A percentile compares a stretch with the other conserved stretches of the same genome.
These are phyloP conservation scores for Chlorella sp. DNA, from an alignment of 139 green algal species.

Conservation along the genomic window DNA sequence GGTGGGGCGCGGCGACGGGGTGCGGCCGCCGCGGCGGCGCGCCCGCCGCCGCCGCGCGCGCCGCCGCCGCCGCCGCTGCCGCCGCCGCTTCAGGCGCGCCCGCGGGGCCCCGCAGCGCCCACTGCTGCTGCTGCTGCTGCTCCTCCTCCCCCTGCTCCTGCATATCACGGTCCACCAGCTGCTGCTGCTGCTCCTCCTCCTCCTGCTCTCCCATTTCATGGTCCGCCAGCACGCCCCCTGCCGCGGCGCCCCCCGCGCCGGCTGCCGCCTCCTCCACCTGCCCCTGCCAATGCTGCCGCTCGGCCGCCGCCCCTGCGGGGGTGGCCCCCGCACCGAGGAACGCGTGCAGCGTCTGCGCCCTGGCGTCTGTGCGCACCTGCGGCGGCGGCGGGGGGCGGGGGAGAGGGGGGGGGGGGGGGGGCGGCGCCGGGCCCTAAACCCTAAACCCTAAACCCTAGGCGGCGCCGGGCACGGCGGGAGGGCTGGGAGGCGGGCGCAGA, in stretches of 20 bases:
- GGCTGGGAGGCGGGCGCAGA: too few relatives aligned
- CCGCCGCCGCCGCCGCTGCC: slow-evolving; percentile 2
- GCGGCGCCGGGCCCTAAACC: too few relatives aligned
- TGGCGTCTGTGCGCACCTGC: slow-evolving; percentile 55
- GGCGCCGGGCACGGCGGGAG: too few relatives aligned
- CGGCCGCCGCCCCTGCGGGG: background rate
- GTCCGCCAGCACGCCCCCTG: too few relatives aligned
- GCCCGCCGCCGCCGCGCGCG: background rate
- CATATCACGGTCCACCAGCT: background rate
- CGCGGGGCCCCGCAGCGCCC: background rate
- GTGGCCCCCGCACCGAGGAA: slow-evolving; percentile 51
- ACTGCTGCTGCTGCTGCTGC: background rate
- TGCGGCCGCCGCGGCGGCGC: background rate
- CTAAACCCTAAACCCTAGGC: too few relatives aligned
- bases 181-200: slow-evolving; percentile 2
- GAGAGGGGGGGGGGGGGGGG: too few relatives aligned
- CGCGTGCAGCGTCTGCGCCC: slow-evolving; percentile 63
- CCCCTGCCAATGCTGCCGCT: slow-evolving; percentile 7
- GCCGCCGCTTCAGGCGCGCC: background rate
- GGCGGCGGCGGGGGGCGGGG: too few relatives aligned
- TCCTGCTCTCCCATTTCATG: background rate
- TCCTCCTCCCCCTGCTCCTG: slow-evolving; percentile 4
- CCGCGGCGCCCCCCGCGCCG: too few relatives aligned
- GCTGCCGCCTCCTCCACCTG: background rate
- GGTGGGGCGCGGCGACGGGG: too few relatives aligned